These are phyloP conservation scores for Mallotus japonicus DNA, from an alignment of 441 rosid species.

Conservation along the genomic window DNA sequence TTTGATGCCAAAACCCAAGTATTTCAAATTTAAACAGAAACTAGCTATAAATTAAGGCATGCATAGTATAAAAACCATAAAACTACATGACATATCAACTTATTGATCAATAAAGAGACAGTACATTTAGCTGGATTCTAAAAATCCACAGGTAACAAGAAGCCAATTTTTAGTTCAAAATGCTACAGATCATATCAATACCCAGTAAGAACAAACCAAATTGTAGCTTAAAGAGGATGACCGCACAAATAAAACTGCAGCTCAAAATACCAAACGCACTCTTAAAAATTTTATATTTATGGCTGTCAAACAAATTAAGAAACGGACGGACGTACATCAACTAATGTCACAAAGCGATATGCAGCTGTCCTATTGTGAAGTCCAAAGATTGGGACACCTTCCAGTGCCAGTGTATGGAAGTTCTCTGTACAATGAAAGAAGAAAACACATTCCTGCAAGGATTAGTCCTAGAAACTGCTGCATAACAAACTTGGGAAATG, in stretches of 20 bases:
- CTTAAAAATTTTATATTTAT: constrained; percentile 5
- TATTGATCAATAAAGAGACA: background rate
- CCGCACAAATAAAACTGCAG: background rate
- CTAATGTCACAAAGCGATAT: constrained; percentile 87
- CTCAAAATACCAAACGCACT: constrained; percentile 7
- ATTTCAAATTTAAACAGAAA: background rate
- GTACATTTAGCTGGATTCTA: background rate
- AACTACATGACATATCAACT: background rate
- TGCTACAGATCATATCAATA: background rate
- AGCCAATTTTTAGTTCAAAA: background rate
- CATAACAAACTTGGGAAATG: background rate
- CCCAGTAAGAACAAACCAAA: background rate
- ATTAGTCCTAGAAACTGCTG: background rate
- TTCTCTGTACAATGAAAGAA: constrained; percentile 50
- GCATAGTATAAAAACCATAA: background rate
- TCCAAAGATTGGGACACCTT: constrained; percentile 80
- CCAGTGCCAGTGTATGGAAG: constrained; percentile 87
- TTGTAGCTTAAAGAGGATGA: constrained; percentile 14
- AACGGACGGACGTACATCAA: constrained; percentile 57
- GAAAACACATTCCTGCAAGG: constrained; percentile 6
- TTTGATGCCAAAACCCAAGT: background rate
- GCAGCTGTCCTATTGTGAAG: constrained; percentile 87
- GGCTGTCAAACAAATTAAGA: constrained; percentile 15
- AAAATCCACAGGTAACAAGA: no score
- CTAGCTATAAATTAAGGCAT: background rate